Evolutionary conservation across 192 early-diverging fungal species (phyloP).

Genomic region (Dissophora ornata): DNA sequence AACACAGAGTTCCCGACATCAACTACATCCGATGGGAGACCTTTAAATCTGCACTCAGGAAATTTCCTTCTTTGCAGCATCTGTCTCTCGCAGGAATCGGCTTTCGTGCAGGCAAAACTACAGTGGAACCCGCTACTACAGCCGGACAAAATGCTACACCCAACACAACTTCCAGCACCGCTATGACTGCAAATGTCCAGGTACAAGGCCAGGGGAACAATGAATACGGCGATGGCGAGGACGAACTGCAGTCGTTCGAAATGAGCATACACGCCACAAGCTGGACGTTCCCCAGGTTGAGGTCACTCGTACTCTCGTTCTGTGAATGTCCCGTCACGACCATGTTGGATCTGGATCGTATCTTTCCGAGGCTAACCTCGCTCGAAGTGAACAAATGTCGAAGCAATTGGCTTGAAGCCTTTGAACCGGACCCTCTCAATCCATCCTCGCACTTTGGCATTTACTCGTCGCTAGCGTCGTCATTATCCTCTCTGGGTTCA

Average conservation of each 20-base stretch:
- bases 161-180: not conserved
- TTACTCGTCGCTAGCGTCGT: not conserved
- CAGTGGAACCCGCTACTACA: not conserved
- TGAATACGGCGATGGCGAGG: not conserved
- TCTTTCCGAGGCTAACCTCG: constrained; percentile 23
- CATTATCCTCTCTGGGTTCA: constrained; percentile 2
- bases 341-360: constrained; percentile 32
- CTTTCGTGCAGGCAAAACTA: constrained; percentile 10
- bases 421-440: constrained; percentile 25
- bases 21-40: constrained; percentile 28
- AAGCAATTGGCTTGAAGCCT: constrained; percentile 26
- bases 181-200: too few species aligned
- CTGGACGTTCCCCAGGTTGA: not conserved
- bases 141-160: not conserved
- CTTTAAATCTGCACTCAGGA: constrained; percentile 16
- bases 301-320: constrained; percentile 17
- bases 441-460: constrained; percentile 15
- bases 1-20: constrained; percentile 28
- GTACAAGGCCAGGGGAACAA: too few species aligned
- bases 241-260: constrained; percentile 4
- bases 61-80: not conserved
- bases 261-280: not conserved
- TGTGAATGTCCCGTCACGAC: constrained; percentile 11
- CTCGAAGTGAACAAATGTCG: constrained; percentile 31
- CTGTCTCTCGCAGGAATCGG: constrained; percentile 28